These are phyloP conservation scores for Xylaria venustula DNA, from an alignment of 495 filamentous ascomycete species.

Conservation along the genomic window DNA sequence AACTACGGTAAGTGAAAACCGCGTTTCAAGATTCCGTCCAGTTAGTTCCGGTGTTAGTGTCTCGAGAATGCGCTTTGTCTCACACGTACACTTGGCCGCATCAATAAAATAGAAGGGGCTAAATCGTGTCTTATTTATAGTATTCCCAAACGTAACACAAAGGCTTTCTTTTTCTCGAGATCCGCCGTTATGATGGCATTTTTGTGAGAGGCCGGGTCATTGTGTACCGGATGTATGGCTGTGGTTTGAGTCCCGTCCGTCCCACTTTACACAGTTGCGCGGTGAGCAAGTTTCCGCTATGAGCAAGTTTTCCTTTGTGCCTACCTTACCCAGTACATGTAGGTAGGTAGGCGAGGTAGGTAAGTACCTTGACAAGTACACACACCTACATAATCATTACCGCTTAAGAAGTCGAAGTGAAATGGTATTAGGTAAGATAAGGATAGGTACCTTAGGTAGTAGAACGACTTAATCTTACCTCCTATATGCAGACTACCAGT, in stretches of 20 bases:
- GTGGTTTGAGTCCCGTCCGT: no score
- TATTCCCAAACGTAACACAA: not conserved
- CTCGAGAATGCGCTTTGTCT: no score
- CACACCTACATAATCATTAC: no score
- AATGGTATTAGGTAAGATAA: no score
- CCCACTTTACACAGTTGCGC: not conserved
- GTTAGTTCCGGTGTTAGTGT: no score
- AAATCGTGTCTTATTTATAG: not conserved
- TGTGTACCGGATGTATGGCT: not conserved
- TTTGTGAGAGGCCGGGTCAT: not conserved
- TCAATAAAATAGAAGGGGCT: not conserved
- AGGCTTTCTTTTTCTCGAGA: not conserved
- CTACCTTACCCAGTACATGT: not conserved
- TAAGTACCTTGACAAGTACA: no score
- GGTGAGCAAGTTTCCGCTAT: constrained; percentile 14
- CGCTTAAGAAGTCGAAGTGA: no score
- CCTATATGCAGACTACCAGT: no score
- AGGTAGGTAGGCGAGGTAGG: not conserved
- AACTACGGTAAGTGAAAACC: no score
- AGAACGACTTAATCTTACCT: no score
- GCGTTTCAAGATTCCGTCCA: no score
- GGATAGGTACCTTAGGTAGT: no score
- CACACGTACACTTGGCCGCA: not conserved
- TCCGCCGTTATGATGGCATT: not conserved
- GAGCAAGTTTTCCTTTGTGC: not conserved